A percentile compares a stretch with the other conserved stretches of the same genome.
Conservation (phyloP, 176 grass and related monocot species). For the Aegilops umbellulata region DNA sequence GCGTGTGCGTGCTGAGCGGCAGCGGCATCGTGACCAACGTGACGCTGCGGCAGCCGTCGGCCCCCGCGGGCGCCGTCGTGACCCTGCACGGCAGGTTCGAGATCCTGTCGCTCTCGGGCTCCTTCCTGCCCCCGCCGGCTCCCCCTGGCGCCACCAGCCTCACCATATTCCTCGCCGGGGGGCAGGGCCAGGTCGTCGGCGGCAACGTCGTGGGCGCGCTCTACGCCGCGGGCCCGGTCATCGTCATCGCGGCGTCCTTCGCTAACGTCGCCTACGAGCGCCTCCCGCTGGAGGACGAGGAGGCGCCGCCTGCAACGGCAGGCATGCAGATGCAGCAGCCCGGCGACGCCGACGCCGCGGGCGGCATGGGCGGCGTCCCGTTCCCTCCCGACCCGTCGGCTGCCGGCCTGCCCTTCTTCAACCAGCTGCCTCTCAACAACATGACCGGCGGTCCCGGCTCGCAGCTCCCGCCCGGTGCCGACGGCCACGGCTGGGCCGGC, state of each 20-base stretch:
- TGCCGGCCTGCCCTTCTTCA: constrained; percentile 78
- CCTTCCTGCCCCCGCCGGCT: constrained; percentile 93
- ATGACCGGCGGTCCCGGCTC: constrained; percentile 44
- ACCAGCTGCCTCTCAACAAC: constrained; percentile 71
- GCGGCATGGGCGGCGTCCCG: constrained; percentile 38
- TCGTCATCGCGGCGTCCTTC: constrained; percentile 94
- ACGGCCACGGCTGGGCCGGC: constrained; percentile 56
- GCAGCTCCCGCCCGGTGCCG: constrained; percentile 60
- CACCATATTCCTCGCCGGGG: constrained; percentile 92
- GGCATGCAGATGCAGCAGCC: constrained; percentile 71
- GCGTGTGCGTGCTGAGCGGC: constrained; percentile 94
- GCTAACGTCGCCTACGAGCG: constrained; percentile 99
- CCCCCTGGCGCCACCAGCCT: constrained; percentile 92
- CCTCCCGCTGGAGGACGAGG: constrained; percentile 90
- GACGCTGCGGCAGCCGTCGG: constrained; percentile 84
- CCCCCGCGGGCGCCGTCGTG: constrained; percentile 66
- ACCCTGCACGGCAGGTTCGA: constrained; percentile 94
- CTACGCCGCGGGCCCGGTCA: constrained; percentile 82
- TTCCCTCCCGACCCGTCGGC: constrained; percentile 77
- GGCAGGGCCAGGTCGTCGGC: constrained; percentile 87
- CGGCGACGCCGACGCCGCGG: constrained; percentile 33
- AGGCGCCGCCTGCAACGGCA: constrained; percentile 28
- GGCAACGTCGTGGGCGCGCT: constrained; percentile 95
- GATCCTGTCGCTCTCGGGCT: constrained; percentile 92
- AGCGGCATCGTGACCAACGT: constrained; percentile 96